These are phyloP conservation scores for Trichosporon faecale DNA, from an alignment of 1,284 basidiomycete genomes.

Conservation along the genomic window DNA sequence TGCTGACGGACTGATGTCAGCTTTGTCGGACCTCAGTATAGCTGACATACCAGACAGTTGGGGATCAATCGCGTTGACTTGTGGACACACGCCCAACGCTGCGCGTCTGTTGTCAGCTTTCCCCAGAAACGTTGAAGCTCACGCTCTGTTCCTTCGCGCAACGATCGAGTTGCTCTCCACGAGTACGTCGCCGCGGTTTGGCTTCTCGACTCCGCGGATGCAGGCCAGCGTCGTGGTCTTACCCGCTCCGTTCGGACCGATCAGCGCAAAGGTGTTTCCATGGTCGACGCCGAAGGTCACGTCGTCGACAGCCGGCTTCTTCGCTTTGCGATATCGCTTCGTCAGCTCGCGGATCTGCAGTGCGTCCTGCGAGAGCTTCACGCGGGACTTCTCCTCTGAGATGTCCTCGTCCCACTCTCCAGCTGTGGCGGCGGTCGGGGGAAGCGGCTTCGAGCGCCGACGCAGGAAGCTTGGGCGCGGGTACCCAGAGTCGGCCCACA, in stretches of 20 bases:
- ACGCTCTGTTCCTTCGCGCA: conserved; percentile 59
- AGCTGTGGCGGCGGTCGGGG: background rate
- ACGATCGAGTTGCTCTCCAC: conserved; percentile 66
- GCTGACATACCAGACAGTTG: conserved; percentile 58
- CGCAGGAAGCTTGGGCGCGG: conserved; percentile 48
- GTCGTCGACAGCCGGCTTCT: conserved; percentile 58
- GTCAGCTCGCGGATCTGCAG: conserved; percentile 64
- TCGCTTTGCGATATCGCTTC: conserved; percentile 59
- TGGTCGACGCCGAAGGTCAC: conserved; percentile 66
- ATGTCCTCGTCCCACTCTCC: conserved; percentile 52
- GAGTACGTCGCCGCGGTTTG: conserved; percentile 64
- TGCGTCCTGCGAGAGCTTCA: conserved; percentile 55
- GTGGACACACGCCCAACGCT: conserved; percentile 70
- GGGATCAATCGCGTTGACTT: conserved; percentile 75
- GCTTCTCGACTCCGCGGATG: conserved; percentile 45
- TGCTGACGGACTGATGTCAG: conserved; percentile 63
- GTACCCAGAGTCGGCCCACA: conserved; percentile 62
- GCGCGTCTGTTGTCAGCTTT: conserved; percentile 15
- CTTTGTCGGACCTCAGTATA: no score
- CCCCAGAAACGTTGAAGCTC: background rate
- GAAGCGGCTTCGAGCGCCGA: background rate
- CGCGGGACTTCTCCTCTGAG: conserved; percentile 58
- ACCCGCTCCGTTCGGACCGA: conserved; percentile 73
- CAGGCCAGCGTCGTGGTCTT: conserved; percentile 64
- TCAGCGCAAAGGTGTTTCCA: conserved; percentile 66